phyloP scores from a whole-genome alignment of 1,284 basidiomycete species.

The Ustilago xerochloae region DNA sequence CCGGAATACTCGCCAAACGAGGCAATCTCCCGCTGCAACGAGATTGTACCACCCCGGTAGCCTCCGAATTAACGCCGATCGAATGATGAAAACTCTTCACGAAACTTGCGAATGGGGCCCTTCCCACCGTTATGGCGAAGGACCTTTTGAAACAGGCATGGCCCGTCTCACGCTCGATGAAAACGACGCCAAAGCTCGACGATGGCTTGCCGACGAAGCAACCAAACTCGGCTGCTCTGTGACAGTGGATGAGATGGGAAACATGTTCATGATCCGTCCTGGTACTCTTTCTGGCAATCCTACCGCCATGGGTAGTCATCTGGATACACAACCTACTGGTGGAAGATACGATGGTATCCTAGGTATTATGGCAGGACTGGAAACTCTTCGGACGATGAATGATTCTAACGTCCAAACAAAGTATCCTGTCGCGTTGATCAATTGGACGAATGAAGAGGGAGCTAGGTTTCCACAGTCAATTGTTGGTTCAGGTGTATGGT shows the following conservation, averaged over 20 bases:
- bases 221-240: constrained; percentile 62
- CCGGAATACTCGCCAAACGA: background rate
- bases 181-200: constrained; percentile 60
- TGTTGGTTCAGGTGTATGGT: constrained; percentile 63
- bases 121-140: constrained; percentile 31
- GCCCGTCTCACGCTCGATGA: constrained; percentile 59
- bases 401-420: constrained; percentile 25
- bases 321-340: constrained; percentile 45
- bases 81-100: constrained; percentile 63
- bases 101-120: constrained; percentile 62
- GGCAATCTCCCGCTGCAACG: background rate
- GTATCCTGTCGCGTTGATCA: constrained; percentile 32
- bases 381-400: constrained; percentile 34
- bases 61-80: constrained; percentile 48
- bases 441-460: constrained; percentile 51
- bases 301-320: constrained; percentile 41
- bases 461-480: constrained; percentile 48
- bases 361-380: constrained; percentile 41
- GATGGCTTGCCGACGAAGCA: constrained; percentile 62
- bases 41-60: constrained; percentile 28
- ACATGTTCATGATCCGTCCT: constrained; percentile 62
- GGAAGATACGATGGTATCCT: constrained; percentile 46
- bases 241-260: constrained; percentile 61
- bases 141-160: constrained; percentile 33
- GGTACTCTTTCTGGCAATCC: constrained; percentile 32